A percentile compares a stretch with the other conserved stretches of the same genome.
Conservation (phyloP, 805 yeast species). For the Candida methanosorbosa region DNA sequence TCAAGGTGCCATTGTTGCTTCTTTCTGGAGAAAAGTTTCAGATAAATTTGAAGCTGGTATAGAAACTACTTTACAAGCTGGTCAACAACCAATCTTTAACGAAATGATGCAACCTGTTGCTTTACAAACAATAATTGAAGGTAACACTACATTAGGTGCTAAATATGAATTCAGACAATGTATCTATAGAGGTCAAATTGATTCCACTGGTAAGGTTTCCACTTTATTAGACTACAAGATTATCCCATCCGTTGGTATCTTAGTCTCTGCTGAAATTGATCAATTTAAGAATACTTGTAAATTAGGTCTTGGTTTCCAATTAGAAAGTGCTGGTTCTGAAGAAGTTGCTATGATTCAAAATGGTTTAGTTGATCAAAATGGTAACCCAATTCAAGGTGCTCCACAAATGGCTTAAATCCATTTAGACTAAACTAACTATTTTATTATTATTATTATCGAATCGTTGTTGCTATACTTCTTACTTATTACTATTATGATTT, state of each 20-base stretch:
- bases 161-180: constrained; percentile 97
- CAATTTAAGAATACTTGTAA: constrained; percentile 72
- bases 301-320: constrained; percentile 90
- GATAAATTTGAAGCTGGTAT: constrained; percentile 93
- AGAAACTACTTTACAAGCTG: constrained; percentile 75
- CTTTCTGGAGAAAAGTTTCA: constrained; percentile 91
- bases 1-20: constrained; percentile 80
- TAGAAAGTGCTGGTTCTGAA: constrained; percentile 92
- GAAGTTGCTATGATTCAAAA: constrained; percentile 88
- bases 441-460: too few species aligned
- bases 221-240: constrained; percentile 90
- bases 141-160: constrained; percentile 89
- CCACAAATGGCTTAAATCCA: constrained; percentile 37
- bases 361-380: constrained; percentile 74
- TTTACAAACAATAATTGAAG: constrained; percentile 82
- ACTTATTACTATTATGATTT: too few species aligned
- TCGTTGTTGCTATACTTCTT: too few species aligned
- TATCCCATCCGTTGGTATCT: constrained; percentile 80
- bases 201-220: constrained; percentile 83
- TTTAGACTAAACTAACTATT: too few species aligned
- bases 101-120: constrained; percentile 70
- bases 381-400: constrained; percentile 80
- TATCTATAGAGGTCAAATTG: constrained; percentile 90
- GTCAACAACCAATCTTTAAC: constrained; percentile 64
- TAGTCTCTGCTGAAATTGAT: constrained; percentile 87